phyloP scores from a whole-genome alignment of 768 basidiomycete species.

The Boletellus sp. region DNA sequence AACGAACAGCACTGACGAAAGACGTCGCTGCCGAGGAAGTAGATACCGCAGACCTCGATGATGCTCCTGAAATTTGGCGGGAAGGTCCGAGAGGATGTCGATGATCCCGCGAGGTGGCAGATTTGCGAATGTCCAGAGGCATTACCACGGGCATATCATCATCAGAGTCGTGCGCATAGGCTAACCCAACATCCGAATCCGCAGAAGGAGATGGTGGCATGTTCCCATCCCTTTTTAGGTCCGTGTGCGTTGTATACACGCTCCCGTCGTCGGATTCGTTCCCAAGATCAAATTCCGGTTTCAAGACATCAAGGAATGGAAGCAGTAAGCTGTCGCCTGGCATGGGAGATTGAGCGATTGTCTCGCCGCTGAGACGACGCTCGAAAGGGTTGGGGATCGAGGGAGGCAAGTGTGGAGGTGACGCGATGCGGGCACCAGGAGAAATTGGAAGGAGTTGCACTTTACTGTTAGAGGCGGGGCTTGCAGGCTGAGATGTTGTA shows the following conservation, averaged over 20 bases:
- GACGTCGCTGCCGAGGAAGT: slow-evolving; percentile 12
- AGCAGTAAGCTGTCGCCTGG: slow-evolving; percentile 33
- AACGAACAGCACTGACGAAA: slow-evolving; percentile 7
- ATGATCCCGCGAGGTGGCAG: slow-evolving; percentile 10
- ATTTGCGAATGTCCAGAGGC: slow-evolving; percentile 26
- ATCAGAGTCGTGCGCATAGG: slow-evolving; percentile 35
- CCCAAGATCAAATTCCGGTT: slow-evolving; percentile 22
- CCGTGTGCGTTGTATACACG: slow-evolving; percentile 32
- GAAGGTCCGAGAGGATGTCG: slow-evolving; percentile 21
- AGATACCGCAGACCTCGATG: slow-evolving; percentile 19
- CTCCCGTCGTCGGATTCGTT: slow-evolving; percentile 34
- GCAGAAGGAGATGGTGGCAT: slow-evolving; percentile 25
- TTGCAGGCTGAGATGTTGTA: slow-evolving; percentile 1
- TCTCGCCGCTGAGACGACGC: slow-evolving; percentile 84
- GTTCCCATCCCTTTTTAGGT: slow-evolving; percentile 17
- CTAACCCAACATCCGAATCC: slow-evolving; percentile 33
- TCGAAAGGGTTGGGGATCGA: slow-evolving; percentile 85
- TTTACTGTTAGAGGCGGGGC: slow-evolving; percentile 16
- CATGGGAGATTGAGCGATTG: slow-evolving; percentile 21
- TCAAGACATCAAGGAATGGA: slow-evolving; percentile 58
- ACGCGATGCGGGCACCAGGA: slow-evolving; percentile 25
- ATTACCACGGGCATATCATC: slow-evolving; percentile 33
- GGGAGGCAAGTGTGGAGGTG: slow-evolving; percentile 29
- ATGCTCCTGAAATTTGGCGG: slow-evolving; percentile 27
- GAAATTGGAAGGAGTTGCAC: slow-evolving; percentile 17